A percentile compares a stretch with the other conserved stretches of the same genome.
These are phyloP conservation scores for Globisporangium cylindrosporum DNA, from an alignment of 352 stramenopile genomes.

Conservation along the genomic window DNA sequence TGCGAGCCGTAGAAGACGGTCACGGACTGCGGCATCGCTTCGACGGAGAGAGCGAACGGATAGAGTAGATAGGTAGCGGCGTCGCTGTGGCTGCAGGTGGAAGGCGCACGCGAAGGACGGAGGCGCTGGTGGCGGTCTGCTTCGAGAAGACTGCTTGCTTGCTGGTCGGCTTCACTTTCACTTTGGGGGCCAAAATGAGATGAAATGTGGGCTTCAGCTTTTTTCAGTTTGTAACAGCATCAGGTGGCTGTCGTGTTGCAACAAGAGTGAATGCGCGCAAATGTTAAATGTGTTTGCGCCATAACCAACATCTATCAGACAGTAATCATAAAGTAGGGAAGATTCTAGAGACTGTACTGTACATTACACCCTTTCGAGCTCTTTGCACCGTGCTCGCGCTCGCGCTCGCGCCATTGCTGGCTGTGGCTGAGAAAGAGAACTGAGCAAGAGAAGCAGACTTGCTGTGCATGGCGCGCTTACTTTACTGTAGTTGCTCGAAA, in stretches of 20 bases:
- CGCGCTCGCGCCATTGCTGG: too few species aligned
- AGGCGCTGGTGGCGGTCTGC: not conserved
- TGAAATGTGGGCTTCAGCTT: not conserved
- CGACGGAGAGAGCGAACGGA: not conserved
- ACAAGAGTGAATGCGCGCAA: not conserved
- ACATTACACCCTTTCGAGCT: not conserved
- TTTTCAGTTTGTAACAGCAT: not conserved
- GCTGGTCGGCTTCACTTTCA: not conserved
- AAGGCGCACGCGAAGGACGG: not conserved
- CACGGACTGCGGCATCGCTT: conserved; percentile 25
- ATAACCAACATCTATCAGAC: not conserved
- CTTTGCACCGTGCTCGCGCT: too few species aligned
- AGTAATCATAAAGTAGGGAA: not conserved
- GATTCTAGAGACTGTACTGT: not conserved
- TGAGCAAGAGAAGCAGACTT: too few species aligned
- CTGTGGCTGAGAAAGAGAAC: too few species aligned
- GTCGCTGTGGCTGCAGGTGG: not conserved
- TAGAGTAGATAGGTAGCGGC: not conserved
- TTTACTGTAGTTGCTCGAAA: too few species aligned
- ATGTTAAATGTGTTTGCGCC: not conserved
- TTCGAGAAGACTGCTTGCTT: not conserved
- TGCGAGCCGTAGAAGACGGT: conserved; percentile 84
- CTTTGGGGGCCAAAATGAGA: not conserved
- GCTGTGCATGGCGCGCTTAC: too few species aligned
- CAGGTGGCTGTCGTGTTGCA: not conserved